Conservation (phyloP, 768 basidiomycete genomes). For the Boletellus ananiceps region DNA sequence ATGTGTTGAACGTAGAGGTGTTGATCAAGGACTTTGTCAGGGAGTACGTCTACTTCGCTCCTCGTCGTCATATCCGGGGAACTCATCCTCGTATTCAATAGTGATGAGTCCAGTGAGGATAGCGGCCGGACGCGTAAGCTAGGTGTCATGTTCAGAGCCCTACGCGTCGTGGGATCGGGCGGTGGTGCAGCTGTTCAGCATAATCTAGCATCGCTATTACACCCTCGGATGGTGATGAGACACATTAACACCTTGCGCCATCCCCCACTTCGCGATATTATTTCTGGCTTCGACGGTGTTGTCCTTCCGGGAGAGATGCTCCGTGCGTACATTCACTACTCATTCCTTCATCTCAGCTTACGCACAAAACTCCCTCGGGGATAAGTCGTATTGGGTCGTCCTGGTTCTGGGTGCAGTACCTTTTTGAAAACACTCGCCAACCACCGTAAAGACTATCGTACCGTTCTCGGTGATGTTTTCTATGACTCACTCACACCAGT, state of each 20-base stretch:
- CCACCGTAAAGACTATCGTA: slow-evolving; percentile 37
- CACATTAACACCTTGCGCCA: slow-evolving; percentile 45
- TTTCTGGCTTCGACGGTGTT: slow-evolving; percentile 59
- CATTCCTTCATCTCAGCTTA: background rate
- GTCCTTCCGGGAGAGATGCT: slow-evolving; percentile 74
- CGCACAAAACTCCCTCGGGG: background rate
- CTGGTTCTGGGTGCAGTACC: slow-evolving; percentile 56
- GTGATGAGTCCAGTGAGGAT: slow-evolving; percentile 30
- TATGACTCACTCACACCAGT: slow-evolving; percentile 44
- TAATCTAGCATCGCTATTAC: slow-evolving; percentile 51
- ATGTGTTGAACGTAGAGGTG: slow-evolving; percentile 9
- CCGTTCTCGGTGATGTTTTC: slow-evolving; percentile 39
- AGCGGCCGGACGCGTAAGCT: slow-evolving; percentile 38
- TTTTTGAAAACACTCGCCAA: slow-evolving; percentile 51
- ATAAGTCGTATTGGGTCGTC: slow-evolving; percentile 77
- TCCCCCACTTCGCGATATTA: slow-evolving; percentile 59
- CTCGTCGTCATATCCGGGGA: background rate
- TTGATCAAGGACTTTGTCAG: slow-evolving; percentile 14
- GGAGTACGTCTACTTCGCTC: slow-evolving; percentile 1
- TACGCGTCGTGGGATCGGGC: slow-evolving; percentile 49
- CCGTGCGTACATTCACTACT: slow-evolving; percentile 41
- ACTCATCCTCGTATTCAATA: background rate
- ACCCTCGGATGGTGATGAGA: slow-evolving; percentile 37
- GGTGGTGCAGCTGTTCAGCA: slow-evolving; percentile 41
- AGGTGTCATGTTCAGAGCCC: slow-evolving; percentile 48